Conservation (phyloP, 768 basidiomycete genomes). For the Infundibulicybe gibba region DNA sequence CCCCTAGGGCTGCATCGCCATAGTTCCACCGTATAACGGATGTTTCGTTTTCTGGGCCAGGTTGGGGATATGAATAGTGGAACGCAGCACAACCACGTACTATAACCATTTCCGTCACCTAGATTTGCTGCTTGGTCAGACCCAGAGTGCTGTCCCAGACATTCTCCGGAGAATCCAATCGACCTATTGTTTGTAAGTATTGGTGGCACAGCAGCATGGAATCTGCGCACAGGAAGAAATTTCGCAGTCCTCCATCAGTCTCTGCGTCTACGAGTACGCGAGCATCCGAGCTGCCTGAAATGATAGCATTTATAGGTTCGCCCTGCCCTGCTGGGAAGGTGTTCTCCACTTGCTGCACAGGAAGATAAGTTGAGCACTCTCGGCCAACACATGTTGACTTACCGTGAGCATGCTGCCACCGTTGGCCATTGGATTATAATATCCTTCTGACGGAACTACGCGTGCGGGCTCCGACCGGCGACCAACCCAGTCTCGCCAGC, state of each 20-base stretch:
- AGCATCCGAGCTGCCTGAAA: constrained; percentile 72
- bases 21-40: constrained; percentile 86
- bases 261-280: constrained; percentile 60
- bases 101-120: constrained; percentile 75
- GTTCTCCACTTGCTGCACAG: constrained; percentile 40
- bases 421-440: constrained; percentile 46
- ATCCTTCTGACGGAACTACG: constrained; percentile 52
- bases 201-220: background rate
- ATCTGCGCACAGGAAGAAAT: constrained; percentile 71
- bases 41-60: constrained; percentile 65
- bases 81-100: constrained; percentile 36
- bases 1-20: constrained; percentile 73
- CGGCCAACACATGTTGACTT: constrained; percentile 19
- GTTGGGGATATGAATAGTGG: background rate
- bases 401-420: constrained; percentile 78
- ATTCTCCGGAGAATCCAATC: constrained; percentile 71
- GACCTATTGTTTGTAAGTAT: constrained; percentile 38
- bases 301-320: constrained; percentile 83
- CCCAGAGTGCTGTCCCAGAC: constrained; percentile 79
- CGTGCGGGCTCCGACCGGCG: constrained; percentile 16
- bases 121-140: constrained; percentile 68
- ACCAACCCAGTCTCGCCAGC: constrained; percentile 1
- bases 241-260: constrained; percentile 69
- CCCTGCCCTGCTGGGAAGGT: constrained; percentile 74
- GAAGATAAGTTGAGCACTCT: background rate